A percentile compares a stretch with the other conserved stretches of the same genome.
phyloP scores from a whole-genome alignment of 306 rosid genomes.

The Vicia sativa region DNA sequence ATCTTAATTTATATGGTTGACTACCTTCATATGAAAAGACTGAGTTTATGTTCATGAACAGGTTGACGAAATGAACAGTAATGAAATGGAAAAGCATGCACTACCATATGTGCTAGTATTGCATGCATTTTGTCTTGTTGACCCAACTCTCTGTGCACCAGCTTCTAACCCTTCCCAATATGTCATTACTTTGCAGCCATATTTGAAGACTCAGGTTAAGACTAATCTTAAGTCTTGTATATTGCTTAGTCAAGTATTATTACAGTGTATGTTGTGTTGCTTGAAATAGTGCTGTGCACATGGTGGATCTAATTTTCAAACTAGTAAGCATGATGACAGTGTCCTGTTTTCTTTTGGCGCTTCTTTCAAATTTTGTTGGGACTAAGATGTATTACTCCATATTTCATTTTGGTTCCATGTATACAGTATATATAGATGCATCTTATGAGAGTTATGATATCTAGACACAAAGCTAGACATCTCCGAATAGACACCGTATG shows the following conservation, averaged over 20 bases:
- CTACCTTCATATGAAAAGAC: constrained; percentile 29
- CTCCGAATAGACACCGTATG: too few species aligned
- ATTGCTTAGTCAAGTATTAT: constrained; percentile 23
- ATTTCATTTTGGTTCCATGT: background rate
- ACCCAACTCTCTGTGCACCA: constrained; percentile 91
- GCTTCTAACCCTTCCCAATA: constrained; percentile 90
- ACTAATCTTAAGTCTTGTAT: constrained; percentile 26
- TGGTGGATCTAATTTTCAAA: constrained; percentile 5
- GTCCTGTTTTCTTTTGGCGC: constrained; percentile 26
- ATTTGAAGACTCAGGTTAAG: constrained; percentile 89
- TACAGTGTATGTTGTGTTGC: constrained; percentile 8
- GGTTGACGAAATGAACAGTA: constrained; percentile 81
- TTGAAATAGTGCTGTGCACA: constrained; percentile 3
- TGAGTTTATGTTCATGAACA: constrained; percentile 43
- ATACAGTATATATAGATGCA: background rate
- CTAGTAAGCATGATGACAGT: constrained; percentile 19
- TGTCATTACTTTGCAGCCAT: constrained; percentile 97
- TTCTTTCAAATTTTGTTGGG: constrained; percentile 23
- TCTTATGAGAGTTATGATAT: background rate
- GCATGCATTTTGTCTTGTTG: constrained; percentile 96
- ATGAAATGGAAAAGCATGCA: constrained; percentile 71
- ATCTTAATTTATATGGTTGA: constrained; percentile 13
- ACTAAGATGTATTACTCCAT: constrained; percentile 9
- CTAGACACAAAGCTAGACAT: too few species aligned
- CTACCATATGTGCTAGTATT: constrained; percentile 87